These are phyloP conservation scores for Hydrangea macrophylla DNA, from an alignment of 148 eudicot species.

Conservation along the genomic window DNA sequence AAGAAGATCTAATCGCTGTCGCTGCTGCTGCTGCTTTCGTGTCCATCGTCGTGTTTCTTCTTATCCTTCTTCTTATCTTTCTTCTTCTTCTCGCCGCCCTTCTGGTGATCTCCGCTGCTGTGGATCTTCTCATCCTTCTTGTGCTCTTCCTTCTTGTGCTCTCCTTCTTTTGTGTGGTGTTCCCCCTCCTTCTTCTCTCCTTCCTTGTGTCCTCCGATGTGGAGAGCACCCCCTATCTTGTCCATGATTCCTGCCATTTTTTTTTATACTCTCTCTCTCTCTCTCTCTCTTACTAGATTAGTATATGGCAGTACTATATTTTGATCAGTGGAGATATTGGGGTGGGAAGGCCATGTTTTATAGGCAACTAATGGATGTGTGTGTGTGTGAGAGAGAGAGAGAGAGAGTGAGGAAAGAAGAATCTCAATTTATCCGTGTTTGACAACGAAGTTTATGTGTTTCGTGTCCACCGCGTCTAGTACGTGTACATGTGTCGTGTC, in stretches of 20 bases:
- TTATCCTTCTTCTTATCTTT: slow-evolving; percentile 1
- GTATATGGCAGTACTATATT: no score
- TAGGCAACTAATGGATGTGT: no score
- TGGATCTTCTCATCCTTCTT: background rate
- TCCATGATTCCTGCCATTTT: slow-evolving; percentile 11
- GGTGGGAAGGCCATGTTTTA: no score
- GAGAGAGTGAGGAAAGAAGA: no score
- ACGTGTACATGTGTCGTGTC: no score
- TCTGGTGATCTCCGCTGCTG: background rate
- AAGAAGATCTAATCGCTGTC: background rate
- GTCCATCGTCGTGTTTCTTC: background rate
- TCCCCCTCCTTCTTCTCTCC: background rate
- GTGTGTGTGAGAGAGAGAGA: no score
- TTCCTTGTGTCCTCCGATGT: slow-evolving; percentile 12
- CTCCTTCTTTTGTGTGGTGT: background rate
- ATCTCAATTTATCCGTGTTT: no score
- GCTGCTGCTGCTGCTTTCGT: background rate
- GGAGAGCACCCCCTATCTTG: slow-evolving; percentile 3
- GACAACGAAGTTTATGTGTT: no score
- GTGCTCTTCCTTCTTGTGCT: background rate
- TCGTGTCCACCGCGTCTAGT: no score
- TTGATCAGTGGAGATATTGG: no score
- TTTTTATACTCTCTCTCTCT: background rate
- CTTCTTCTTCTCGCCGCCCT: background rate
- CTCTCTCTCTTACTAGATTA: background rate